Base-by-base conservation (phyloP, 495 filamentous ascomycete genomes). In the Talaromyces stipitatus region DNA sequence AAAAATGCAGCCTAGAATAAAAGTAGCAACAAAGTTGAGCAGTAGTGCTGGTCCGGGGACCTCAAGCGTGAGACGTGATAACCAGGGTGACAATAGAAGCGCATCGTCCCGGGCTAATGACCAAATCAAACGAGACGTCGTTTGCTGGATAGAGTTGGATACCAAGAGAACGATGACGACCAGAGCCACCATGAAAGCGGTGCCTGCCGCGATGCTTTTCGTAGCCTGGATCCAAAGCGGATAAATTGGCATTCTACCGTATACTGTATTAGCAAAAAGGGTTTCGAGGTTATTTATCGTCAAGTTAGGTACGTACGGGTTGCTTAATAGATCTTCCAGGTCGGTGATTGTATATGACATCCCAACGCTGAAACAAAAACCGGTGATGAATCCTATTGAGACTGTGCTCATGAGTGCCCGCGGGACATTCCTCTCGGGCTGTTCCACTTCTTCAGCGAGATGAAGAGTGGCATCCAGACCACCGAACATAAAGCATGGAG, bases 71-170 rank as follows among this genome's bases (percentile, higher is more conserved):
- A 58, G 51, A 20, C 62, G 60, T 0, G 62, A 47, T 7, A 72
- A 38, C 12, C 56, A 54, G 1, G 16, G n/a, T 1, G 67, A 68
- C 29, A 58, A 64, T 51, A 71, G 59, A n/a, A 68, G 50, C n/a
- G 62, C 70, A 23, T 69, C 58, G 58, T 76, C 73, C 47, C 72
- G 64, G 12, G 70, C 74, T 32, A 78, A 75, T 11, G 69, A 66
- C 74, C 74, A 78, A 3, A 68, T 73, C 24, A 78, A 63, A 20
- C 73, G 68, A 1, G 73, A 76, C 12, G 70, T 63, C 2, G 69
- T 72, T 14, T 74, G 71, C 27, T 69, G 66, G n/a, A 68, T 66
- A 20, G 67, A 67, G 50, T 70, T 69, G 2, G 67, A 59, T 23
- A 69, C 66, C 8, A 71, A 58, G 54, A 66, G 66, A 48, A 61